Conservation (phyloP, 2,329 filamentous ascomycete genomes). For the Phyllosticta capitalensis region DNA sequence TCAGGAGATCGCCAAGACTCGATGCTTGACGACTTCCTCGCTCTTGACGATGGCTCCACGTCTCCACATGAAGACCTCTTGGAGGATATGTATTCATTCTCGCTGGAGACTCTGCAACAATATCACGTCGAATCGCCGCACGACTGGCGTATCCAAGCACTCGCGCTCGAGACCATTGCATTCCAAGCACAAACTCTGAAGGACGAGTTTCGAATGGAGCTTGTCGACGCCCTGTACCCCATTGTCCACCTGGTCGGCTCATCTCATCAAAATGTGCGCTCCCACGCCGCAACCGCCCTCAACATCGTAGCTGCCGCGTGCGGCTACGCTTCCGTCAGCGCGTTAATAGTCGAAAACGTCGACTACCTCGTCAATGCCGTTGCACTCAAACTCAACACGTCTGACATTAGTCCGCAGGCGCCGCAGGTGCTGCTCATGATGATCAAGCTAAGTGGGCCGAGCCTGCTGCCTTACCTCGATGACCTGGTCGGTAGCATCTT, state of each 20-base stretch:
- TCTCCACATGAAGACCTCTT: slow-evolving; percentile 26
- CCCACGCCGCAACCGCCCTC: slow-evolving; percentile 73
- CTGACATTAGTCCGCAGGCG: slow-evolving; percentile 84
- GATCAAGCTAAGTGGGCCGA: slow-evolving; percentile 74
- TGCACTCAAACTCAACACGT: slow-evolving; percentile 77
- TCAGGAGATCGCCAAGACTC: slow-evolving; percentile 42
- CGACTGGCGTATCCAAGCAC: slow-evolving; percentile 66
- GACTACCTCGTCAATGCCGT: slow-evolving; percentile 96
- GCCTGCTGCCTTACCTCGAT: slow-evolving; percentile 77
- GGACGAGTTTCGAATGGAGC: slow-evolving; percentile 65
- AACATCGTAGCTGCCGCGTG: slow-evolving; percentile 71
- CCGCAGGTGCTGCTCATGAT: slow-evolving; percentile 91
- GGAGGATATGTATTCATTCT: slow-evolving; percentile 60
- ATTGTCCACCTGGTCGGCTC: slow-evolving; percentile 83
- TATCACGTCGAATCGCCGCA: slow-evolving; percentile 25
- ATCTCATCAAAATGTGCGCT: slow-evolving; percentile 54
- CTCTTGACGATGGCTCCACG: slow-evolving; percentile 31
- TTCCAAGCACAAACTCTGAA: slow-evolving; percentile 61
- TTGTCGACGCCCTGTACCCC: slow-evolving; percentile 87
- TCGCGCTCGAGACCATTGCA: slow-evolving; percentile 72
- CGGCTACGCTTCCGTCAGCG: slow-evolving; percentile 62
- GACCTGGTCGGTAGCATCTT: slow-evolving; percentile 89
- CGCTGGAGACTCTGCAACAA: slow-evolving; percentile 50
- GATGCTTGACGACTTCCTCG: slow-evolving; percentile 58
- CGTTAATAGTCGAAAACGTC: slow-evolving; percentile 79